Percentiles rank a stretch among this genome's conserved stretches.
Conservation (phyloP, 768 basidiomycete genomes). For the Pleurotus ostreatus region DNA sequence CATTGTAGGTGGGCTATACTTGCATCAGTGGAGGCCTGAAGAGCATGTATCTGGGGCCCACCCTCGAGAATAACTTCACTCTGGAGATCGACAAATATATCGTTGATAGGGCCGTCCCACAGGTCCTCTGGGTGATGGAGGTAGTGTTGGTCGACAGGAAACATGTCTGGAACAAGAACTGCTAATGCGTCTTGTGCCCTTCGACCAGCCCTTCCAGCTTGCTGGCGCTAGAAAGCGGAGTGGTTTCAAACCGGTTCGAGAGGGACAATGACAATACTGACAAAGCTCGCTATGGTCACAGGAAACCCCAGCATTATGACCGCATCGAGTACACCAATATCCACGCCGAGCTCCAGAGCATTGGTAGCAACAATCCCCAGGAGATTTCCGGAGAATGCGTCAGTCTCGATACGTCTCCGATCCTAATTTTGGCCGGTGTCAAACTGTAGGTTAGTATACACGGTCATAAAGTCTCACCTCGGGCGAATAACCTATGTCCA, state of each 20-base stretch:
- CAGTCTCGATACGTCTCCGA: conserved; percentile 76
- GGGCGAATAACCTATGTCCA: conserved; percentile 60
- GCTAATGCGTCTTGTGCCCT: conserved; percentile 76
- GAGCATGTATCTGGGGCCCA: conserved; percentile 15
- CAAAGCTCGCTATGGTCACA: conserved; percentile 73
- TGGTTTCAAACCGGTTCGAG: background rate
- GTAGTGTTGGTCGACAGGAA: conserved; percentile 76
- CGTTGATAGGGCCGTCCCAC: conserved; percentile 56
- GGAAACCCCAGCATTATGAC: conserved; percentile 91
- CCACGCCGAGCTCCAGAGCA: conserved; percentile 88
- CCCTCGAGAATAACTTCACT: conserved; percentile 71
- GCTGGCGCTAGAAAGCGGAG: conserved; percentile 59
- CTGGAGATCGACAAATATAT: conserved; percentile 68
- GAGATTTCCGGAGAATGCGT: conserved; percentile 81
- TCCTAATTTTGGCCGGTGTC: conserved; percentile 41
- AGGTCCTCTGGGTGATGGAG: conserved; percentile 65
- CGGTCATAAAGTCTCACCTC: conserved; percentile 36
- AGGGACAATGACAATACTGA: conserved; percentile 26
- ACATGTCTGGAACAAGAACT: conserved; percentile 63
- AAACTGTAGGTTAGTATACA: background rate
- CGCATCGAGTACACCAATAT: conserved; percentile 84
- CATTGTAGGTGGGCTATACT: conserved; percentile 76
- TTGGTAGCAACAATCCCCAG: conserved; percentile 89
- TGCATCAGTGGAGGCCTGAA: background rate
- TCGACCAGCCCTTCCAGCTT: conserved; percentile 84